Evolutionary conservation across 2,329 filamentous ascomycete genomes (phyloP).

Genomic region (Cladophialophora yegresii): DNA sequence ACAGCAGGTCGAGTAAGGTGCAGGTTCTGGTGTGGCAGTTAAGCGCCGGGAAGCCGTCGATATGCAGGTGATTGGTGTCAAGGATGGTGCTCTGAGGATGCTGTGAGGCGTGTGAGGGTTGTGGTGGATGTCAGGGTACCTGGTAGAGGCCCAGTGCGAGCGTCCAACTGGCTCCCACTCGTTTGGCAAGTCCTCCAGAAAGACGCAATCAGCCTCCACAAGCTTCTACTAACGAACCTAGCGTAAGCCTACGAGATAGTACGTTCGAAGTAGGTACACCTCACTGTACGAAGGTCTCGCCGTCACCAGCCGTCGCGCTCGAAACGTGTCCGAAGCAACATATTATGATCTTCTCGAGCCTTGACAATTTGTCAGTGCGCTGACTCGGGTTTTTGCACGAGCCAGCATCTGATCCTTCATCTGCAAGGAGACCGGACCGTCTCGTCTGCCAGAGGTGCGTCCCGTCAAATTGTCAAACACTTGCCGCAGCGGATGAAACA

Average conservation of each 20-base stretch:
- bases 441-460: not conserved
- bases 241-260: not conserved
- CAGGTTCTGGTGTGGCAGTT: slow-evolving; percentile 19
- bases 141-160: not conserved
- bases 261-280: too few species aligned
- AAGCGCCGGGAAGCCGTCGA: slow-evolving; percentile 26
- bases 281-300: not conserved
- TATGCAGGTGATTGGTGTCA: slow-evolving; percentile 6
- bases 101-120: not conserved
- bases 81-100: not conserved
- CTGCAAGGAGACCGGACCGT: not conserved
- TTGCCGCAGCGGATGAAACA: slow-evolving; percentile 23
- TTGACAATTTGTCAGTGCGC: slow-evolving; percentile 2
- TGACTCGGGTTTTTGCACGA: not conserved
- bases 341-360: not conserved
- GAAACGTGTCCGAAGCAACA: not conserved
- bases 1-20: slow-evolving; percentile 16
- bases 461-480: slow-evolving; percentile 12
- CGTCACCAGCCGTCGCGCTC: not conserved
- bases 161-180: slow-evolving; percentile 9
- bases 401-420: not conserved
- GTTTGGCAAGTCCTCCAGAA: slow-evolving; percentile 1
- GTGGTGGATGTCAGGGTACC: not conserved
- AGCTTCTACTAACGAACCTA: not conserved
- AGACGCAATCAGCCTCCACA: slow-evolving; percentile 14